phyloP scores from a whole-genome alignment of 2,329 filamentous ascomycete genomes.

The Talaromyces sp. region DNA sequence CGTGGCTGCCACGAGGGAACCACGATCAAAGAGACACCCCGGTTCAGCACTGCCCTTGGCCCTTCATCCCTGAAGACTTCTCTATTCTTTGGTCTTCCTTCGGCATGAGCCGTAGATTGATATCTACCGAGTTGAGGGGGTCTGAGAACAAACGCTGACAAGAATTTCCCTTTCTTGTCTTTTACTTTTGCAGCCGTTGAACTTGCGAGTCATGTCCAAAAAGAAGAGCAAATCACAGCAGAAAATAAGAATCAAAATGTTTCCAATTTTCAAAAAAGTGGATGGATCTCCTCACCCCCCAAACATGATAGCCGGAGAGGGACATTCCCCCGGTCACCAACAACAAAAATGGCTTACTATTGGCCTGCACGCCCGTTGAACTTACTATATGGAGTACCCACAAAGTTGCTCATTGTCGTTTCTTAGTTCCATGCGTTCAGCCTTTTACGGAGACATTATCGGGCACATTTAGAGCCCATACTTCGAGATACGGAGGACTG shows the following conservation, averaged over 20 bases:
- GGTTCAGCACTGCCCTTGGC: background rate
- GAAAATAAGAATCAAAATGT: background rate
- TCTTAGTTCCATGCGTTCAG: too few relatives aligned
- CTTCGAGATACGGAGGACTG: too few relatives aligned
- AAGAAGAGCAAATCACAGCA: background rate
- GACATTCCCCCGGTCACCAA: constrained; percentile 7
- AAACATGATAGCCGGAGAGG: background rate
- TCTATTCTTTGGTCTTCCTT: background rate
- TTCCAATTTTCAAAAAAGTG: background rate
- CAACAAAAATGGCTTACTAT: constrained; percentile 1
- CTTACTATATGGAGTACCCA: too few relatives aligned
- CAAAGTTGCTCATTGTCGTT: too few relatives aligned
- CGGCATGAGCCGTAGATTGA: background rate
- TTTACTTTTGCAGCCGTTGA: too few relatives aligned
- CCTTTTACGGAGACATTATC: too few relatives aligned
- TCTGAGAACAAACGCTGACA: background rate
- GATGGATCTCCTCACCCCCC: background rate
- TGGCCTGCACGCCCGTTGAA: background rate
- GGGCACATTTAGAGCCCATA: too few relatives aligned
- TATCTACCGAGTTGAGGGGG: background rate
- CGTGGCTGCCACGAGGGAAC: constrained; percentile 2
- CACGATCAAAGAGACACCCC: background rate
- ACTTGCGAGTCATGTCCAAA: too few relatives aligned
- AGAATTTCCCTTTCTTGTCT: background rate
- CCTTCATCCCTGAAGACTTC: background rate